Evolutionary conservation across 1,284 basidiomycete species (phyloP).

Genomic region (Gomphus bonarii): DNA sequence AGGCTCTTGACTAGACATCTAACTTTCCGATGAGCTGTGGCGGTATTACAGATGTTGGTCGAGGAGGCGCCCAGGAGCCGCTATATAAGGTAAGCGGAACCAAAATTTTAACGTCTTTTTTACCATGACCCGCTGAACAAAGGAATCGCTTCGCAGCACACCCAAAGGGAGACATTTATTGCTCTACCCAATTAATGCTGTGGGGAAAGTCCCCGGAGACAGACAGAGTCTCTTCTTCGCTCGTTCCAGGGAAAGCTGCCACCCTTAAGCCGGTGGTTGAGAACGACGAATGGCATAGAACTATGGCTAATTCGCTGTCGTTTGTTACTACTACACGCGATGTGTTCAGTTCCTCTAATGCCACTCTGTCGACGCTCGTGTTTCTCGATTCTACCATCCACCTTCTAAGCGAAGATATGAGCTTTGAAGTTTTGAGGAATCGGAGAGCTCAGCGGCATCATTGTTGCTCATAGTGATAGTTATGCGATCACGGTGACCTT

Average conservation of each 20-base stretch:
- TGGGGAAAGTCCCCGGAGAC: conserved; percentile 90
- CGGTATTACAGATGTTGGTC: background rate
- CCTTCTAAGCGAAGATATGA: conserved; percentile 64
- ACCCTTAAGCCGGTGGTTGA: conserved; percentile 48
- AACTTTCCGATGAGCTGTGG: background rate
- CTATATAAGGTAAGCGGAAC: conserved; percentile 8
- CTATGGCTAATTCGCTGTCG: conserved; percentile 1
- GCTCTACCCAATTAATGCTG: conserved; percentile 42
- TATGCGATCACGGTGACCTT: conserved; percentile 56
- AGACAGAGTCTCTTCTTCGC: conserved; percentile 48
- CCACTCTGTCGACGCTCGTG: conserved; percentile 40
- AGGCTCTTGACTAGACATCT: conserved; percentile 5
- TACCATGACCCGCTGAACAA: conserved; percentile 38
- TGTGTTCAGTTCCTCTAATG: conserved; percentile 24
- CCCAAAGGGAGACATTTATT: conserved; percentile 44
- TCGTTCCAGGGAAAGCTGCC: conserved; percentile 57
- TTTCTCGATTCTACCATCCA: conserved; percentile 35
- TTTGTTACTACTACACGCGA: conserved; percentile 3
- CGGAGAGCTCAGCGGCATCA: conserved; percentile 13
- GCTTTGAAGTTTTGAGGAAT: conserved; percentile 24
- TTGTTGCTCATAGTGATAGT: conserved; percentile 78
- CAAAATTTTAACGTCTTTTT: conserved; percentile 18
- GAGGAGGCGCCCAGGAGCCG: background rate
- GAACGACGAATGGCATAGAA: conserved; percentile 40
- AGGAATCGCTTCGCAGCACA: conserved; percentile 79